Percentiles rank a stretch among this genome's conserved stretches.
phyloP scores from a whole-genome alignment of 371 early-diverging fungal species.

The Blyttiomyces sp. region DNA sequence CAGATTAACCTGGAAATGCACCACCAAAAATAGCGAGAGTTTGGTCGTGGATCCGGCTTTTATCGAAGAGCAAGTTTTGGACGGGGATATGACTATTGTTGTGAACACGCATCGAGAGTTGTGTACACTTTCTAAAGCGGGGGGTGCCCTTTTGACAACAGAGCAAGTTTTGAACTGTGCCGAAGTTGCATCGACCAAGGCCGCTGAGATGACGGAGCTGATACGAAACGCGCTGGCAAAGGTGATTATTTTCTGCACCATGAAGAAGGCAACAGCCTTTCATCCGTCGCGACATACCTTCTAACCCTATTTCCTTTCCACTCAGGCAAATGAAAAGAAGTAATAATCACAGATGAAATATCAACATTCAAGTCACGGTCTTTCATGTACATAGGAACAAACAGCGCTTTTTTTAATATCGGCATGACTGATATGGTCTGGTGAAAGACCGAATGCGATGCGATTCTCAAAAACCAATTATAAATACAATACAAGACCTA shows the following conservation, averaged over 20 bases:
- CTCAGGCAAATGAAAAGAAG: neutral
- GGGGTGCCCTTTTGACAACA: constrained; percentile 63
- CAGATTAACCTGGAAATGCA: neutral
- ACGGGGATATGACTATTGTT: constrained; percentile 81
- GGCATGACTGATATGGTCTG: no score
- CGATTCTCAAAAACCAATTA: no score
- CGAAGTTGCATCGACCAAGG: constrained; percentile 71
- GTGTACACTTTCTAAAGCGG: constrained; percentile 86
- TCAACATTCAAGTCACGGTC: no score
- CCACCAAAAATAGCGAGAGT: constrained; percentile 48
- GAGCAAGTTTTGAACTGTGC: constrained; percentile 72
- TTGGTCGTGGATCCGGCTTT: constrained; percentile 81
- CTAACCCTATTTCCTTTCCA: no score
- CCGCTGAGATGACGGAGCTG: constrained; percentile 65
- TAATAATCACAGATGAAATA: no score
- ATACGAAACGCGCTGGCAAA: constrained; percentile 45
- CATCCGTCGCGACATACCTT: no score
- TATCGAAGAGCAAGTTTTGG: constrained; percentile 78
- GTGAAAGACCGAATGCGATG: no score
- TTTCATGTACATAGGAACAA: no score
- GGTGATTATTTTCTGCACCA: neutral
- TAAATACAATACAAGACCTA: no score
- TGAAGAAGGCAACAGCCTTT: no score
- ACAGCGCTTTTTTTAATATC: no score
- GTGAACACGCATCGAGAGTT: constrained; percentile 89